Base-by-base conservation (phyloP, 2,329 filamentous ascomycete genomes). In the Claviceps paspali region DNA sequence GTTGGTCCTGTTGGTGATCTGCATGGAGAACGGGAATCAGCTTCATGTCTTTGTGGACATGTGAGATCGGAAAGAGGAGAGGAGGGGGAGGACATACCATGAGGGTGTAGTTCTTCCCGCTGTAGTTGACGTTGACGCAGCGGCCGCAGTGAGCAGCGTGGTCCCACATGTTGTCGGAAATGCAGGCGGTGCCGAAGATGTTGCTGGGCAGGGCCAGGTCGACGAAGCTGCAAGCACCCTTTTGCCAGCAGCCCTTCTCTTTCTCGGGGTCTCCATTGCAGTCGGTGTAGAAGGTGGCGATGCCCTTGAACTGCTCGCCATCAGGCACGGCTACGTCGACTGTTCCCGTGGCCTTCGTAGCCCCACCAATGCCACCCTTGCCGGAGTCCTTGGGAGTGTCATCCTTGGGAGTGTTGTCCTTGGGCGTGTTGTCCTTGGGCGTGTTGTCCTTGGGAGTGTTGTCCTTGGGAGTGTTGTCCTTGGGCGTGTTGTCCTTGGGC, bases 1-100 rank as follows among this genome's bases (percentile, higher is more conserved):
- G 14, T 12, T 14, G 12, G 35, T 37, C 6, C 2, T 6, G 28
- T 37, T 37, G n/a, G 35, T 37, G 19, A 37, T 28, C 35, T 37
- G n/a, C n/a, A n/a, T n/a, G 0, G 12, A 6, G 10, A 6, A 2
- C 6, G 8, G 5, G 1, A 11, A 15, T 18, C 18, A 29, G 28
- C 15, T 8, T 29, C 8, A 9, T 2, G n/a, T 15, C n/a, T 29
- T 6, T 17, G n/a, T n/a, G n/a, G n/a, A n/a, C n/a, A n/a, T n/a
- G n/a, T n/a, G n/a, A n/a, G n/a, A n/a, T n/a, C n/a, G n/a, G n/a
- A n/a, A n/a, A n/a, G n/a, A n/a, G n/a, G n/a, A n/a, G n/a, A n/a
- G n/a, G n/a, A n/a, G n/a, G n/a, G n/a, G n/a, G n/a, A n/a, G n/a
- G n/a, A 10, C 30, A 3, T 26, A 37, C 35, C 35, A 37, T 37